Base-by-base conservation (phyloP, 352 stramenopile species). In the Pythium apleroticum region DNA sequence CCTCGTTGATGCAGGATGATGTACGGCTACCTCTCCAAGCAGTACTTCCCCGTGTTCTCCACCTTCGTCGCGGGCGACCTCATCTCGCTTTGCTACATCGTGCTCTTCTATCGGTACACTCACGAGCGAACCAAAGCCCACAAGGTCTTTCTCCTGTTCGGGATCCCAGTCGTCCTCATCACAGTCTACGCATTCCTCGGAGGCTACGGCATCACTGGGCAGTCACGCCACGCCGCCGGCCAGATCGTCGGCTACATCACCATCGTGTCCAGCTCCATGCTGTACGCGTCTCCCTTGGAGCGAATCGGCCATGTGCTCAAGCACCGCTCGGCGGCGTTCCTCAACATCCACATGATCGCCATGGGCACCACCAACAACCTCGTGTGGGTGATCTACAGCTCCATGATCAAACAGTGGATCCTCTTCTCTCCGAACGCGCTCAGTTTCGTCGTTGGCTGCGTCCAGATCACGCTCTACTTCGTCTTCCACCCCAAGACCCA, bases 271-370 rank as follows among this genome's bases (percentile, higher is more conserved):
- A 74, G 61, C 3, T 25, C 78, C 33, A 63, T 86, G 56, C 69
- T 89, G 14, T 87, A 86, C 67, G 71, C 65, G 33, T 83, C 78
- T 22, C 80, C 78, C 3, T 76, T 89, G 52, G 74, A 83, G 46
- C 80, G 75, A 31, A 71, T 86, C 57, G 57, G 59, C 24, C 66
- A 76, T 28, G 80, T 89, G 24, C 25, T 87, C 61, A 70, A 69
- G 64, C 74, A 75, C 72, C 76, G 75, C 41, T 82, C 74, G 11
- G 76, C 76, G 0, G 66, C 79, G 28, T 79, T 81, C 65, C 71
- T 89, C 37, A 71, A 76, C 17, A 79, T 87, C 45, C 69, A 85
- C 66, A 82, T 89, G 72, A 71, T 89, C 19, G 55, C 68, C 48
- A 76, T 74, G 12, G 77, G 76, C 46, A 78, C 72, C 22, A 71